Base-by-base conservation (phyloP, 2,329 filamentous ascomycete genomes). In the Aspergillus awamori region DNA sequence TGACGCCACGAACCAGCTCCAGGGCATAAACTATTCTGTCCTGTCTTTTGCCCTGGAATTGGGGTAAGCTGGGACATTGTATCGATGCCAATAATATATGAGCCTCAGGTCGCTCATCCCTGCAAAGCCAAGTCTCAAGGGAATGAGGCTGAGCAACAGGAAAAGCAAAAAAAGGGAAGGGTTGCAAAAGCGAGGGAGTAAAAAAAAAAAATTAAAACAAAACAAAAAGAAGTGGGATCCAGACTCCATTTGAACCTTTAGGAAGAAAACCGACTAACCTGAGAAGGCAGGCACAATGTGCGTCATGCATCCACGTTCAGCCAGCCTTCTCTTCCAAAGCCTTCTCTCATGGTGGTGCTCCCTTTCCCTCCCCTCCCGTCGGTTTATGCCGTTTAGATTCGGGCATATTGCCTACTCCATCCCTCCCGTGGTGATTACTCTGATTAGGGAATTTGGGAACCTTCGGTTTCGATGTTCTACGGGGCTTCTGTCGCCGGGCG, bases 231-330 rank as follows among this genome's bases (percentile, higher is more conserved):
- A 26, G 45, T 60, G 53, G 43, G 53, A 60, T 57, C 45, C 33
- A 22, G n/a, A 55, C 53, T 55, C 38, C 33, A 55, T 60, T 57
- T 38, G 56, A 56, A 57, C 55, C 53, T 49, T 47, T 53, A 54
- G 41, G 39, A 26, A 45, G 51, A 41, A 53, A 39, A 39, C 20
- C 43, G 24, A 58, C 61, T 63, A 61, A 61, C 56, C 53, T 39
- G 30, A 41, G 30, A n/a, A 58, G 53, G 55, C 58, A 62, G 60
- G 59, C 41, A 55, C 28, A 43, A 47, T 49, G 48, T 61, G 55
- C 61, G 58, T 63, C 61, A 65, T 61, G 58, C 61, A 63, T 59
- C 39, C 15, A 20, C 39, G 26, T 30, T 52, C 58, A 61, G 57
- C 59, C 58, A 65, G 58, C 56, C 58, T 45, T 57, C 33, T 36